Conservation (phyloP, 106 monocot genomes). For the Vanilla planifolia region DNA sequence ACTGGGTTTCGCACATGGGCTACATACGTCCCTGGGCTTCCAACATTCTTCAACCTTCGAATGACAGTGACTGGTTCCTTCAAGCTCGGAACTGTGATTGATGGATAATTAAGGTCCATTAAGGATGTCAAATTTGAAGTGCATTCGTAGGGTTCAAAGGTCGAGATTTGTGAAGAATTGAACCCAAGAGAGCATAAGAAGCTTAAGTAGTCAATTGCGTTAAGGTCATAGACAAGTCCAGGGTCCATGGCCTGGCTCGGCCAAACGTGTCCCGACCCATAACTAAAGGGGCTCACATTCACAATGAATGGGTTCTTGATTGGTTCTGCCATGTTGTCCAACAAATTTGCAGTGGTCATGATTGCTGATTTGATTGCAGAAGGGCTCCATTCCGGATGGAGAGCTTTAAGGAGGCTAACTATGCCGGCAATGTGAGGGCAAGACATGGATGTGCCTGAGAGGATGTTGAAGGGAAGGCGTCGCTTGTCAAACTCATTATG, state of each 20-base stretch:
- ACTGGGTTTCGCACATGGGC: too few relatives aligned
- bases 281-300: constrained; percentile 31
- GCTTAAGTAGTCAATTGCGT: constrained; percentile 32
- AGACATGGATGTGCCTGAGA: constrained; percentile 81
- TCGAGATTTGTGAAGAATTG: too few relatives aligned
- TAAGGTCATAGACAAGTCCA: constrained; percentile 61
- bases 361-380: constrained; percentile 73
- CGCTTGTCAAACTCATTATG: constrained; percentile 20
- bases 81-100: too few relatives aligned
- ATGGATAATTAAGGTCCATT: too few relatives aligned
- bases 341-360: constrained; percentile 50
- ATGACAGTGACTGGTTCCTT: constrained; percentile 36
- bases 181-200: too few relatives aligned
- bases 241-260: constrained; percentile 60
- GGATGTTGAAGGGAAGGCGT: constrained; percentile 34
- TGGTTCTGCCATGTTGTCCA: constrained; percentile 24
- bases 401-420: constrained; percentile 51
- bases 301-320: constrained; percentile 30
- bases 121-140: too few relatives aligned
- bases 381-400: constrained; percentile 67
- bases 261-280: constrained; percentile 50
- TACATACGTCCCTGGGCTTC: too few relatives aligned
- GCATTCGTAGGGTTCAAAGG: too few relatives aligned
- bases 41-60: too few relatives aligned
- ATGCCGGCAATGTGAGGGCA: constrained; percentile 78